Evolutionary conservation across 1,284 basidiomycete species (phyloP), one percentile per base, ranked within the genome.

Genomic region (Ustilago lituana): DNA sequence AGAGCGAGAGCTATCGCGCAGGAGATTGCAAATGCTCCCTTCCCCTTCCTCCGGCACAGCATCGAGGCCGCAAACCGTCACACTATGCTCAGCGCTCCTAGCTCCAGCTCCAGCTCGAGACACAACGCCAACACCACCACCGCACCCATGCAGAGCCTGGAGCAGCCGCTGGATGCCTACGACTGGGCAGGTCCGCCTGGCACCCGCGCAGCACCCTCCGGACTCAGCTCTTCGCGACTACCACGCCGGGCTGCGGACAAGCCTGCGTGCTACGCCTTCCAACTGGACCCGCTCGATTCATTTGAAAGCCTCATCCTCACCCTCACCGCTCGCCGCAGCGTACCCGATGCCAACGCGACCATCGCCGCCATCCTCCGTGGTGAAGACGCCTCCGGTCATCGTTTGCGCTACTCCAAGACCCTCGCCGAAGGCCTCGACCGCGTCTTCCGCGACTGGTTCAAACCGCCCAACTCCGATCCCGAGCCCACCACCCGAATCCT

Each of bases 361-460:
- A 47, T 61, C 29, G 39, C 57, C 2, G 67, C 62, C 14, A 40
- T 61, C 11, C 29, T 57, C 20, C 45, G 62, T 6, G 62, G 62
- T 3, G 53, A 65, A 14, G 58, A 61, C 9, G 39, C 53, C 1
- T 23, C 35, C 0, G 44, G 24, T 1, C 58, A 57, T 31, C 66
- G 66, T 2, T 24, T 75, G 46, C 43, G 73, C 3, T 75, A 55
- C 47, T 68, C 74, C 9, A 73, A 68, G 26, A 53, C 55, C 1
- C 59, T 77, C 5, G 74, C 73, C 1, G 73, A 77, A 43, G 74
- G 74, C 0, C 50, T 77, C 0, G 74, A 77, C 35, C 52, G 74
- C 5, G 73, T 77, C 4, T 77, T 73, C 39, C 46, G 74, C 17
- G 68, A 74, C 36, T 77, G 69, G 69, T 76, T 76, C 71, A 43